These are phyloP conservation scores for Catharanthus roseus DNA, from an alignment of 257 asterid genomes.

Conservation along the genomic window DNA sequence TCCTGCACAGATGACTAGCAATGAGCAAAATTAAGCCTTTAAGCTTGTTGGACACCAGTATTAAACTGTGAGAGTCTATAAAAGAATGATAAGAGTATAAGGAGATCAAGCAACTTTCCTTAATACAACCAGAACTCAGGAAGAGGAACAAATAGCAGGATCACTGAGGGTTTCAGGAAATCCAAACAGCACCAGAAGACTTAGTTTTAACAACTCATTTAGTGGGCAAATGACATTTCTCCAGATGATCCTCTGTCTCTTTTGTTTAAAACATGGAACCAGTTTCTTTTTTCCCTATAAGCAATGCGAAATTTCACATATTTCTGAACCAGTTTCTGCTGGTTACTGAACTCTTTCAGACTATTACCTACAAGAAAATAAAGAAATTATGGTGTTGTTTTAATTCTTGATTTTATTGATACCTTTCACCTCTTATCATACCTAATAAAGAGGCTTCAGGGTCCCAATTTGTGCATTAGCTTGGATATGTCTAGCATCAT, in stretches of 20 bases:
- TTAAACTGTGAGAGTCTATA: no score
- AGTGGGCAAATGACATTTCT: no score
- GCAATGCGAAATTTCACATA: neutral
- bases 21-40: neutral
- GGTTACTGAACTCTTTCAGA: no score
- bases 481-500: neutral
- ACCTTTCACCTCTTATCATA: neutral
- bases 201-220: no score
- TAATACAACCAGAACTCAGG: no score
- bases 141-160: no score
- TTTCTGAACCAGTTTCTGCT: neutral
- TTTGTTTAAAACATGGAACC: neutral
- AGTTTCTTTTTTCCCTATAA: neutral
- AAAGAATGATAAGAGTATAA: no score
- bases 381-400: neutral
- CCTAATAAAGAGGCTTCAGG: neutral
- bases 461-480: neutral
- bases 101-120: no score
- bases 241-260: no score
- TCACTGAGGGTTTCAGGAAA: no score
- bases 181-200: no score
- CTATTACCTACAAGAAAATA: neutral
- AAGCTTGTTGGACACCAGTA: no score
- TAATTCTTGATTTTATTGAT: neutral
- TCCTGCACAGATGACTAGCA: neutral